These are phyloP conservation scores for Mycena sp. DNA, from an alignment of 1,284 basidiomycete genomes.

Conservation along the genomic window DNA sequence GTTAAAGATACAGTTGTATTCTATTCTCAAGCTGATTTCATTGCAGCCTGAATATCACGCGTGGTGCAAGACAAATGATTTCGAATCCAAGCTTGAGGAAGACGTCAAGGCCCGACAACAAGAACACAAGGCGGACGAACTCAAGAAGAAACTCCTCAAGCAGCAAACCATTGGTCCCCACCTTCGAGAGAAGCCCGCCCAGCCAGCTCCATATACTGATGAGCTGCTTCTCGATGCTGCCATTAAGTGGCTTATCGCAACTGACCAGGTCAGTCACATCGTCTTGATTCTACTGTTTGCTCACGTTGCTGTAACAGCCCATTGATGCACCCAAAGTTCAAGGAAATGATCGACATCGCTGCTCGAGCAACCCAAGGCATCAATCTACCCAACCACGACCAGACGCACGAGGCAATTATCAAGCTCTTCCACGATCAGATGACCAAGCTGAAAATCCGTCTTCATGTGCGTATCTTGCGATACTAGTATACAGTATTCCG, in stretches of 20 bases:
- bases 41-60: too few species aligned
- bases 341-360: conserved; percentile 22
- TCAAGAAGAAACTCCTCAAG: too few species aligned
- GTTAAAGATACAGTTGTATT: conserved; percentile 1
- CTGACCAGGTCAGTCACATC: conserved; percentile 14
- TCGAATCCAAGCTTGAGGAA: too few species aligned
- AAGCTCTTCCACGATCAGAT: conserved; percentile 46
- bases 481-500: too few species aligned
- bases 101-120: too few species aligned
- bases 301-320: conserved; percentile 12
- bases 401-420: conserved; percentile 39
- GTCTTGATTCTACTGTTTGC: conserved; percentile 5
- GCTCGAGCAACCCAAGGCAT: conserved; percentile 16
- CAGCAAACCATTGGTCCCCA: too few species aligned
- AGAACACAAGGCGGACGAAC: too few species aligned
- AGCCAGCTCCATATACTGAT: too few species aligned
- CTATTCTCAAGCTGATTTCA: conserved; percentile 1
- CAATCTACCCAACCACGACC: conserved; percentile 27
- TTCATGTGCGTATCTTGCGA: too few species aligned
- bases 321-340: too few species aligned
- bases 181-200: too few species aligned
- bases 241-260: conserved; percentile 20
- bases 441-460: conserved; percentile 33
- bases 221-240: conserved; percentile 14
- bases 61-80: too few species aligned